Conservation (phyloP, 2,329 filamentous ascomycete genomes). For the Colletotrichum sp. region DNA sequence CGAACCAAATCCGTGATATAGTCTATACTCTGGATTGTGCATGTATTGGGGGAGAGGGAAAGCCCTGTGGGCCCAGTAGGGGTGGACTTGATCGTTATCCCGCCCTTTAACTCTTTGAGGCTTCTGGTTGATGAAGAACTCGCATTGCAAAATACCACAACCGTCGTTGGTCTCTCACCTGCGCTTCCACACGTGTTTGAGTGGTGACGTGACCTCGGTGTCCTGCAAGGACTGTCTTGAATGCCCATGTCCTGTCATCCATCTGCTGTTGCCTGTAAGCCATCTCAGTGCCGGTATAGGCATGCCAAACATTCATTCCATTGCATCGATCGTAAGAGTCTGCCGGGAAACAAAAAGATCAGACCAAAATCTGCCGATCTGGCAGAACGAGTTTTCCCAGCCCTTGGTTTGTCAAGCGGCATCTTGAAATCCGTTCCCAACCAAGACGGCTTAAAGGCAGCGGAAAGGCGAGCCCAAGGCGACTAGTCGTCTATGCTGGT, state of each 20-base stretch:
- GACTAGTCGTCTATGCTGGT: background rate
- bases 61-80: conserved; percentile 91
- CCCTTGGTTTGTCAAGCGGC: background rate
- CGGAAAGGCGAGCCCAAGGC: background rate
- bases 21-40: conserved; percentile 19
- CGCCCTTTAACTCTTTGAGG: conserved; percentile 37
- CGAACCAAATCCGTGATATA: conserved; percentile 33
- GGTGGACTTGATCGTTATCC: conserved; percentile 90
- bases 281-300: background rate
- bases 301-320: background rate
- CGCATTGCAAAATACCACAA: conserved; percentile 13
- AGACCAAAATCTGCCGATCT: background rate
- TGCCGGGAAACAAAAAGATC: background rate
- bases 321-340: background rate
- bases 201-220: background rate
- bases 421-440: background rate
- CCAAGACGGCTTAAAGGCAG: background rate
- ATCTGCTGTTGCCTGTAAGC: background rate
- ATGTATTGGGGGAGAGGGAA: conserved; percentile 73
- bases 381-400: background rate
- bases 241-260: background rate
- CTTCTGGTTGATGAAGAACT: background rate
- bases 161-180: conserved; percentile 2
- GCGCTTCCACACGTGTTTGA: background rate
- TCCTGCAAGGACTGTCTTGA: background rate